Base-by-base conservation (phyloP, 148 eudicot genomes). In the Rhododendron griersonianum region DNA sequence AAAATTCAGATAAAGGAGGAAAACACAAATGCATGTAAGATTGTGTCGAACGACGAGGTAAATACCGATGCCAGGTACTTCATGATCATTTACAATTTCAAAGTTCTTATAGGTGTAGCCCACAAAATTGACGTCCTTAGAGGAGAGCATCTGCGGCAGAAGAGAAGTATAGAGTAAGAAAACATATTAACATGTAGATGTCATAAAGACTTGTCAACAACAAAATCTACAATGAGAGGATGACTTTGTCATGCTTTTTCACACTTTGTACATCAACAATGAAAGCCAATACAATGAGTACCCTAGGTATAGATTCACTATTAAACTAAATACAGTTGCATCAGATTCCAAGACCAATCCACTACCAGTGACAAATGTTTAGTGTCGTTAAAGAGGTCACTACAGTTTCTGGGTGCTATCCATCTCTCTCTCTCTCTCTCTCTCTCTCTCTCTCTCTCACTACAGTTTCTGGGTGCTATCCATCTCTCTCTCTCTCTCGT, bases 21-120 rank as follows among this genome's bases (percentile, higher is more conserved):
- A 80, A 30, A 25, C 21, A 28, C 59, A 80, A 25, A 80, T 48
- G 80, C 11, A 57, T 23, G 77, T 19, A 61, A 25, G 18, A 33
- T 75, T 39, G 30, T 13, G n/a, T 30, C 33, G 35, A 48, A 41
- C 75, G 37, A 77, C 39, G 47, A 39, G 83, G 78, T 59, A 85
- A 86, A 84, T 92, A 96, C 98, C 91, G 4, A 94, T 91, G 86
- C 98, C 98, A 59, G 98, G 94, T 81, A 96, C 95, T 89, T 94
- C 98, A 88, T 93, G 96, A 73, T 94, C 98, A 87, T 96, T 96
- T 81, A 96, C 95, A 69, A 96, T 94, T 89, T 96, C 98, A 81
- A 94, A 94, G 89, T 96, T 96, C 92, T 96, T 96, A 88, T 96
- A 96, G 21, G 98, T 96, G 84, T 96, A 96, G 75, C 98, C 98